Evolutionary conservation across 1,284 basidiomycete species (phyloP).

Genomic region (Macrocystidia cucumis): DNA sequence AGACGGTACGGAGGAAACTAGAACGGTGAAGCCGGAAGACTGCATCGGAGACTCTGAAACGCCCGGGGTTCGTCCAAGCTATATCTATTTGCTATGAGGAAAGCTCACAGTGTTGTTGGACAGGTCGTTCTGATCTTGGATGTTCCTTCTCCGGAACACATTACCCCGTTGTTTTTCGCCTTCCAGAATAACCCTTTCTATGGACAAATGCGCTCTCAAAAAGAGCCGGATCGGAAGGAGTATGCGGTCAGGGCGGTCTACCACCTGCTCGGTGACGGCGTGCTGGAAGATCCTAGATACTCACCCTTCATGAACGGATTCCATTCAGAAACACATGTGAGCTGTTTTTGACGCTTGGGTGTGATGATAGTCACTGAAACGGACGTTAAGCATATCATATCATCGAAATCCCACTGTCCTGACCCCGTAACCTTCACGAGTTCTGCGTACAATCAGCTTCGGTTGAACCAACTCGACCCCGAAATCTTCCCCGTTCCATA

Average conservation of each 20-base stretch:
- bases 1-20: slow-evolving; percentile 29
- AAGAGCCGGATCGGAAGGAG: slow-evolving; percentile 31
- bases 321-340: slow-evolving; percentile 48
- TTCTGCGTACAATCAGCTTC: slow-evolving; percentile 65
- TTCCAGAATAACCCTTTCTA: slow-evolving; percentile 47
- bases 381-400: slow-evolving; percentile 52
- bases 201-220: slow-evolving; percentile 35
- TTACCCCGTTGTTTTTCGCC: slow-evolving; percentile 47
- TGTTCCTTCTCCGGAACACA: slow-evolving; percentile 51
- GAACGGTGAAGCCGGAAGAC: slow-evolving; percentile 51
- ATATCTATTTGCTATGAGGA: background rate
- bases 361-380: slow-evolving; percentile 1
- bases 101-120: slow-evolving; percentile 7
- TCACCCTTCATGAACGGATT: slow-evolving; percentile 66
- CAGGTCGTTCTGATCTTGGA: slow-evolving; percentile 58
- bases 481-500: slow-evolving; percentile 71
- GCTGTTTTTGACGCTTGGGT: slow-evolving; percentile 13
- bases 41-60: slow-evolving; percentile 43
- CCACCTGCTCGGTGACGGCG: slow-evolving; percentile 61
- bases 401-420: slow-evolving; percentile 50
- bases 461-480: slow-evolving; percentile 66
- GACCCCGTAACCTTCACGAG: slow-evolving; percentile 75
- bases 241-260: slow-evolving; percentile 51
- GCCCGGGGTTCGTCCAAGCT: slow-evolving; percentile 33
- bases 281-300: slow-evolving; percentile 65